Evolutionary conservation across 1,284 basidiomycete species (phyloP), one percentile per base, ranked within the genome.

Genomic region (Prillingera fragicola): DNA sequence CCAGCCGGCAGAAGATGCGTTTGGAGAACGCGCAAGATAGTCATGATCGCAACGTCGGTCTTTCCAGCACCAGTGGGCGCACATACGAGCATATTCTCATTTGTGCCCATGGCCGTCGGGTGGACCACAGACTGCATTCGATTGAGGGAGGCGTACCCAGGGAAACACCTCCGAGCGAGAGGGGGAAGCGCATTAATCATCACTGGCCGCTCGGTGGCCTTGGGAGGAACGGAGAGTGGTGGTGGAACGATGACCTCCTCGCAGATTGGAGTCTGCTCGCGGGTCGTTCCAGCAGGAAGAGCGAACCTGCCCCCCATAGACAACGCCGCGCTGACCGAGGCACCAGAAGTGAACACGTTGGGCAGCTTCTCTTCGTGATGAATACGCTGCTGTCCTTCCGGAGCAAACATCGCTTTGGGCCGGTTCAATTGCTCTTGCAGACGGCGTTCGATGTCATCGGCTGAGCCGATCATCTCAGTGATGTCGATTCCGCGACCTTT

Each of bases 21-120:
- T 43, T 82, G 76, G 40, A 98, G 75, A 17, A 92, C 87, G 18
- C 91, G 85, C 40, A 98, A 77, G 48, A 99, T 86, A 2, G 88
- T 79, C 61, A 99, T 77, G 83, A 98, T 89, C 0, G 95, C 95
- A 0, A 99, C 87, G 67, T 98, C 95, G 0, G 95, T 99, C 87
- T 99, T 98, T 73, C 95, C 95, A 85, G 91, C 91, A 77, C 91
- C 91, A 50, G 91, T 96, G 1, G 91, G 91, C 62, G 91, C 90
- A 59, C 94, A 98, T 41, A 99, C 79, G 28, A 99, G 81, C 75
- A 99, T 81, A 63, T 98, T 98, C 70, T 97, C 95, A 57, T 96
- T 97, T 1, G 89, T 86, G 18, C 80, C 77, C 72, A 96, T 97
- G 2, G 92, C 95, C 3, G 88, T 87, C 0, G 87, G 85, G 70